Evolutionary conservation across 192 early-diverging fungal genomes (phyloP), one percentile per base, ranked within the genome.

Genomic region (Coemansia sp.): DNA sequence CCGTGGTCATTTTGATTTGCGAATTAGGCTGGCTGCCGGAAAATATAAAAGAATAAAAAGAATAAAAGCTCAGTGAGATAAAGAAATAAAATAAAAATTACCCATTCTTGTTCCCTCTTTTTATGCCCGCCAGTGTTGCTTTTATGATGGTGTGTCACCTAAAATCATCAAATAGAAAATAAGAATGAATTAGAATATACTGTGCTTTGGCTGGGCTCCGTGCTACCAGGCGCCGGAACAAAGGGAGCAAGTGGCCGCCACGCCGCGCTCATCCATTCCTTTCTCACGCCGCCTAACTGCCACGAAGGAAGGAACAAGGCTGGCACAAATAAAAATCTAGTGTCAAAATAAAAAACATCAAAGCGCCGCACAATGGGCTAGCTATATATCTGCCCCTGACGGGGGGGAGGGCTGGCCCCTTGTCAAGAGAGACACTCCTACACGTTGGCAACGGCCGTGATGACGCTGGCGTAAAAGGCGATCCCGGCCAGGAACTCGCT

Each of bases 401-500:
- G n/a, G n/a, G n/a, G n/a, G n/a, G n/a, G n/a, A n/a, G n/a, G n/a
- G n/a, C n/a, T n/a, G n/a, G n/a, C 10, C 46, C 18, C 18, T 48
- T 48, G 8, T 4, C 46, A 8, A 8, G 46, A n/a, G 46, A 8
- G 8, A 48, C 13, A 48, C 5, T 5, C 2, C 8, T 37, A 47
- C 21, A 65, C 72, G 58, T 86, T 77, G 45, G 85, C 82, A 13
- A 93, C 72, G 12, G 74, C 85, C 8, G 74, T 60, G 19, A 94
- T 84, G 48, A 95, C 72, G 18, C 74, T 77, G 8, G 69, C 76
- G 73, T 94, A 95, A 67, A 93, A 94, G 12, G 84, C 83, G 49
- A 94, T 86, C 45, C 89, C 92, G 49, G 87, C 88, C 49, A 93
- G 65, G 63, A 92, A 89, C 57, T 86, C 69, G 52, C 87, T 84